These are phyloP conservation scores for Acanthochlamys bracteata DNA, from an alignment of 106 monocot species.

Conservation along the genomic window DNA sequence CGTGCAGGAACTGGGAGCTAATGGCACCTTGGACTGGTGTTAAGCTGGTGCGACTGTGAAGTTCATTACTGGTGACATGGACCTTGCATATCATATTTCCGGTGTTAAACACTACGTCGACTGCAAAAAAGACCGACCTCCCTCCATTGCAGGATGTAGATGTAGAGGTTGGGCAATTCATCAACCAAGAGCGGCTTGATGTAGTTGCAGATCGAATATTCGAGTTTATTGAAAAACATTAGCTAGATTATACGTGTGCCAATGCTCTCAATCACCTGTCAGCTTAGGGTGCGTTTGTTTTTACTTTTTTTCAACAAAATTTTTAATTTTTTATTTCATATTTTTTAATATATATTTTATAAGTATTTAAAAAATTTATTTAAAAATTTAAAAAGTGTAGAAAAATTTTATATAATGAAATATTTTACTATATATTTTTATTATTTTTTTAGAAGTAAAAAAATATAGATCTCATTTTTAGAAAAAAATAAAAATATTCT, in stretches of 20 bases:
- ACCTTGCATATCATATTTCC: not conserved
- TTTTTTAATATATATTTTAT: too few relatives aligned
- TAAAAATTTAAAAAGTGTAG: too few relatives aligned
- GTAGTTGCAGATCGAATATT: slow-evolving; percentile 33
- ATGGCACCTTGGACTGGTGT: slow-evolving; percentile 7
- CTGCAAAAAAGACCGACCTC: slow-evolving; percentile 16
- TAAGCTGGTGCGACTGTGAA: not conserved
- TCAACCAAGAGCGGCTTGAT: slow-evolving; percentile 11
- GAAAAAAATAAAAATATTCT: too few relatives aligned
- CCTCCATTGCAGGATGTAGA: slow-evolving; percentile 32
- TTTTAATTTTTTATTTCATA: too few relatives aligned
- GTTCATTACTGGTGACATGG: not conserved
- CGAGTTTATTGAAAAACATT: slow-evolving; percentile 29
- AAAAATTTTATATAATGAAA: too few relatives aligned
- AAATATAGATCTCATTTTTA: too few relatives aligned
- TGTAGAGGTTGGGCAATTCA: slow-evolving; percentile 24
- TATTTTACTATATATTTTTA: too few relatives aligned
- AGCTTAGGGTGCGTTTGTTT: too few relatives aligned
- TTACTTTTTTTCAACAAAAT: too few relatives aligned
- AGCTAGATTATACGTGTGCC: not conserved
- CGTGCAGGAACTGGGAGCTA: slow-evolving; percentile 9
- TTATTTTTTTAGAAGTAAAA: too few relatives aligned
- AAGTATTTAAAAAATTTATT: too few relatives aligned
- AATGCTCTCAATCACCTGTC: too few relatives aligned
- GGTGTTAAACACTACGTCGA: not conserved